Percentiles rank a stretch among this genome's conserved stretches.
Conservation (phyloP, 768 basidiomycete species). For the Crepidotus variabilis region DNA sequence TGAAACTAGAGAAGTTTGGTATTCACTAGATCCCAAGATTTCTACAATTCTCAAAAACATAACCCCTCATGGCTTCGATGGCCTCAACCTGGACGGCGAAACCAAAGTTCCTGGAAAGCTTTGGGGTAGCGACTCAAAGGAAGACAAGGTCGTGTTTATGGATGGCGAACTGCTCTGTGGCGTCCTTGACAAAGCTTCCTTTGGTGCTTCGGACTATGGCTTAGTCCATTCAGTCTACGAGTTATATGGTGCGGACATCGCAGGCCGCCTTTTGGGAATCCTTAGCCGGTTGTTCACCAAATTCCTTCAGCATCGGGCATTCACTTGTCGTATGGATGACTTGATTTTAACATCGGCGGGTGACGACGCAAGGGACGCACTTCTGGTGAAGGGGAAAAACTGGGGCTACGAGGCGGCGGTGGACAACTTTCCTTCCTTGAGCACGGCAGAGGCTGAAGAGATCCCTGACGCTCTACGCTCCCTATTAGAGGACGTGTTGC, state of each 20-base stretch:
- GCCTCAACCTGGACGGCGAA: conserved; percentile 80
- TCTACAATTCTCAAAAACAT: conserved; percentile 93
- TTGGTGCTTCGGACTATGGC: conserved; percentile 94
- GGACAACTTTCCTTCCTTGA: conserved; percentile 83
- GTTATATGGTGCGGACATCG: conserved; percentile 84
- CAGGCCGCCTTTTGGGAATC: conserved; percentile 89
- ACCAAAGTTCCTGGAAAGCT: conserved; percentile 86
- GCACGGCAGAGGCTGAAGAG: conserved; percentile 45
- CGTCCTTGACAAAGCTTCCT: conserved; percentile 94
- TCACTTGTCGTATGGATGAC: conserved; percentile 99
- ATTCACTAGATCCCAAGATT: conserved; percentile 51
- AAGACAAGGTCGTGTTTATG: conserved; percentile 86
- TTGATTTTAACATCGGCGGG: conserved; percentile 83
- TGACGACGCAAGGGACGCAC: conserved; percentile 60
- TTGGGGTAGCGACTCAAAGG: conserved; percentile 79
- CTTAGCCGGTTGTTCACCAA: conserved; percentile 95
- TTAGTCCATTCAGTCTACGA: conserved; percentile 97
- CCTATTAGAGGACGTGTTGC: conserved; percentile 86
- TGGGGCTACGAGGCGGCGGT: conserved; percentile 87
- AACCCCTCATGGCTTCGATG: conserved; percentile 73
- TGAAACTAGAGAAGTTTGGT: background rate
- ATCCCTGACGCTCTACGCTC: conserved; percentile 51
- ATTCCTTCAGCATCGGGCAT: conserved; percentile 93
- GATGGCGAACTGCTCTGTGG: conserved; percentile 93
- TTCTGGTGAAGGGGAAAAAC: conserved; percentile 63